These are phyloP conservation scores for Coemansia sp. DNA, from an alignment of 192 early-diverging fungal genomes.

Conservation along the genomic window DNA sequence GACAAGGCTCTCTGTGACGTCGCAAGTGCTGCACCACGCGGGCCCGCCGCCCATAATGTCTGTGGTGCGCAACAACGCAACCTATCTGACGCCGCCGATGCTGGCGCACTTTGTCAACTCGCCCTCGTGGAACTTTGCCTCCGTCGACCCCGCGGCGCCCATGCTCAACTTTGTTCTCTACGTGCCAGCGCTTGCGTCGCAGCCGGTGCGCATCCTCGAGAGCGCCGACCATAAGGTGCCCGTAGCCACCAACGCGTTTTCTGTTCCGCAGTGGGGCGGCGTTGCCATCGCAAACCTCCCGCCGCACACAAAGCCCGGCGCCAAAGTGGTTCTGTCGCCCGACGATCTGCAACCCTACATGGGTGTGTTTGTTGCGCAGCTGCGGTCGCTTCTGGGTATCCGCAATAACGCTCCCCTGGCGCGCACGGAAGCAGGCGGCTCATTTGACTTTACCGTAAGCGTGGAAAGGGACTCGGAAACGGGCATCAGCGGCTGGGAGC, in stretches of 20 bases:
- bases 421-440: too few relatives aligned
- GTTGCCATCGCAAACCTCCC: conserved; percentile 64
- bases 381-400: conserved; percentile 82
- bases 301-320: conserved; percentile 5
- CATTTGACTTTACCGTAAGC: conserved; percentile 10
- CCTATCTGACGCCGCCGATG: conserved; percentile 64
- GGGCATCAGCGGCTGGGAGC: conserved; percentile 81
- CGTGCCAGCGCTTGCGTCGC: conserved; percentile 65
- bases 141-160: conserved; percentile 74
- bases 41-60: conserved; percentile 69
- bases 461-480: conserved; percentile 51
- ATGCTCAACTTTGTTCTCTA: conserved; percentile 91
- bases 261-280: conserved; percentile 95
- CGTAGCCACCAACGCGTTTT: conserved; percentile 68
- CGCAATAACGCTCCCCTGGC: conserved; percentile 47
- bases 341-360: conserved; percentile 70
- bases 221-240: neutral
- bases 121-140: conserved; percentile 95
- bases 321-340: conserved; percentile 28
- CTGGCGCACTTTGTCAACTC: conserved; percentile 93
- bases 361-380: conserved; percentile 76
- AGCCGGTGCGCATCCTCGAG: conserved; percentile 70
- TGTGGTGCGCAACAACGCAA: conserved; percentile 22
- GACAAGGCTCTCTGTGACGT: conserved; percentile 73
- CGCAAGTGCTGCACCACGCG: conserved; percentile 85